Conservation (phyloP, 75 land plant genomes). For the Picea sitchensis region DNA sequence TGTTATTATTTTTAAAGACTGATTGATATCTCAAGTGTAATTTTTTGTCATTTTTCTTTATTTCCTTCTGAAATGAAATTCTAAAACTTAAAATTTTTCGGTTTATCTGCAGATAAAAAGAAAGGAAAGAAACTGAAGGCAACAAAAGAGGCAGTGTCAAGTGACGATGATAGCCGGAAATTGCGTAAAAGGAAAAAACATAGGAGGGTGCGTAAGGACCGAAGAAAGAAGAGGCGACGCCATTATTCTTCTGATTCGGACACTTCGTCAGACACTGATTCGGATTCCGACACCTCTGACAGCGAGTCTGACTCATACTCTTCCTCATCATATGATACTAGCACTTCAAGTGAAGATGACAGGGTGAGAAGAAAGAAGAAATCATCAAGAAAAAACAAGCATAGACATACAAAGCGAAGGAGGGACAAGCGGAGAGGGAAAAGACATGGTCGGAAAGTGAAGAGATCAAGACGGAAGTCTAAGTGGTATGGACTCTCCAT, state of each 20-base stretch:
- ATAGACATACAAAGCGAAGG: conserved; percentile 46
- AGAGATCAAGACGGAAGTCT: conserved; percentile 52
- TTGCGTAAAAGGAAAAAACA: conserved; percentile 48
- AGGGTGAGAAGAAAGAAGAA: conserved; percentile 65
- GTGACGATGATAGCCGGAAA: conserved; percentile 58
- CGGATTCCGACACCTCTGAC: conserved; percentile 54
- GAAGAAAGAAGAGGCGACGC: conserved; percentile 59
- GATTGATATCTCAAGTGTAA: no score
- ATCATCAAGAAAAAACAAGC: conserved; percentile 57
- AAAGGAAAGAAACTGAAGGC: conserved; percentile 47
- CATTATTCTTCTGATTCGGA: conserved; percentile 76
- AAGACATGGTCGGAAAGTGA: conserved; percentile 58
- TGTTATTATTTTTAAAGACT: no score
- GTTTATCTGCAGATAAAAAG: conserved; percentile 52
- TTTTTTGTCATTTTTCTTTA: no score
- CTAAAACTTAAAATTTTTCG: background rate
- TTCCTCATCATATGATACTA: conserved; percentile 59
- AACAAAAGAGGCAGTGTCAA: conserved; percentile 31
- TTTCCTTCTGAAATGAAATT: background rate
- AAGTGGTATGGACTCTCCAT: conserved; percentile 42
- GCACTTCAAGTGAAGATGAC: conserved; percentile 84
- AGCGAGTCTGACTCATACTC: conserved; percentile 38
- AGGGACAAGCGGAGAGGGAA: conserved; percentile 69
- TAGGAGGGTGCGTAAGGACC: conserved; percentile 61
- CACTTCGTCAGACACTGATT: conserved; percentile 67